phyloP scores from a whole-genome alignment of 2,329 filamentous ascomycete genomes.

The Parasarocladium wereldwijsianum region DNA sequence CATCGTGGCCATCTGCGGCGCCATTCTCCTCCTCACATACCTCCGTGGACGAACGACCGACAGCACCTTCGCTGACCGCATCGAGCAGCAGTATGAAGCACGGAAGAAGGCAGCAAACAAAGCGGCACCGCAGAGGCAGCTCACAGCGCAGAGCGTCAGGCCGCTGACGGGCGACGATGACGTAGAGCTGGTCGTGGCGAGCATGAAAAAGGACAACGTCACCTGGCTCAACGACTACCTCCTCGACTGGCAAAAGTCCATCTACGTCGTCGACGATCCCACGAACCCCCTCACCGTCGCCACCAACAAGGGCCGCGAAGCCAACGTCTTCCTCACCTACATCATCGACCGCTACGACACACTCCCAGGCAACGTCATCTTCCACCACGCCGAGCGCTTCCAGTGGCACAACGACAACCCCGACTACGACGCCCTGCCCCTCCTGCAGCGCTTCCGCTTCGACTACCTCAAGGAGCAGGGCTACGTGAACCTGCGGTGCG shows the following conservation, averaged over 20 bases:
- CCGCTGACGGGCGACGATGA: constrained; percentile 12
- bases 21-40: constrained; percentile 7
- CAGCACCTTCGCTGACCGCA: constrained; percentile 4
- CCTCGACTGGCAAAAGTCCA: constrained; percentile 32
- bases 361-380: constrained; percentile 28
- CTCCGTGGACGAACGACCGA: no score
- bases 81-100: constrained; percentile 3
- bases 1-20: constrained; percentile 10
- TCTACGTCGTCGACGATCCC: constrained; percentile 39
- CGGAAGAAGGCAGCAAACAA: not conserved
- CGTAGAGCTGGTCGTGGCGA: constrained; percentile 18
- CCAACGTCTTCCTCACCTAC: constrained; percentile 36
- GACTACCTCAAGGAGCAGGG: constrained; percentile 36
- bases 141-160: no score
- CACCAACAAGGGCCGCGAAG: constrained; percentile 34
- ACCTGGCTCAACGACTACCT: constrained; percentile 27
- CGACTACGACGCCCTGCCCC: constrained; percentile 36
- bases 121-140: no score
- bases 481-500: constrained; percentile 47
- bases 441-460: constrained; percentile 31
- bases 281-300: constrained; percentile 30
- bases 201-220: constrained; percentile 17
- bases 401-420: constrained; percentile 40
- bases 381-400: constrained; percentile 32
- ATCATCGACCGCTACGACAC: constrained; percentile 33